Evolutionary conservation across 2,329 filamentous ascomycete species (phyloP), one percentile per base, ranked within the genome.

Genomic region (Septoria petroselini): DNA sequence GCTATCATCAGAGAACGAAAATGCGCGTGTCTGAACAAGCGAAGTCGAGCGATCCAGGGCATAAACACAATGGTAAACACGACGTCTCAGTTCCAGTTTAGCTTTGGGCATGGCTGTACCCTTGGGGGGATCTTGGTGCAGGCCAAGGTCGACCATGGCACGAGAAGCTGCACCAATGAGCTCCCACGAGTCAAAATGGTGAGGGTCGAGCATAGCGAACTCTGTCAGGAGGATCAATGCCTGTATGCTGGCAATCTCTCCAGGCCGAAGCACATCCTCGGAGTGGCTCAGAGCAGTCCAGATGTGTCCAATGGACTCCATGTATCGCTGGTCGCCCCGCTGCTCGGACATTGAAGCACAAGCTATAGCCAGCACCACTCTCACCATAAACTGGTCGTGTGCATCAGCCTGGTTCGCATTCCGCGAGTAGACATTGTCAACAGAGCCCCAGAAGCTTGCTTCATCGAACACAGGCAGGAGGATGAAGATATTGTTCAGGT

Each of bases 121-220:
- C 49, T 80, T 77, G 0, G 87, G 85, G 2, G 90, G 89, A 59
- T 97, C 91, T 70, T 96, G 91, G 68, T 97, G 93, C 50, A 94
- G 83, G 6, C 93, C 93, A 23, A 96, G 73, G 70, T 98, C 93
- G 17, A 96, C 80, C 64, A 91, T 83, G 4, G 90, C 88, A 50
- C 91, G 82, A 33, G 88, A 88, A 5, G 91, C 91, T 66, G 93
- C 91, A 5, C 91, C 93, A 48, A 96, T 87, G 54, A 96, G 71
- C 57, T 93, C 91, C 91, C 93, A 97, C 61, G 86, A 89, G 63
- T 95, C 90, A 63, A 95, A 96, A 65, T 94, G 89, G 34, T 84
- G 81, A 2, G 91, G 91, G 61, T 97, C 91, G 41, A 95, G 76
- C 74, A 93, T 86, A 2, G 91, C 85, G 67, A 95, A 97, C 61